These are phyloP conservation scores for Trichoderma sp. DNA, from an alignment of 2,329 filamentous ascomycete genomes.

Conservation along the genomic window DNA sequence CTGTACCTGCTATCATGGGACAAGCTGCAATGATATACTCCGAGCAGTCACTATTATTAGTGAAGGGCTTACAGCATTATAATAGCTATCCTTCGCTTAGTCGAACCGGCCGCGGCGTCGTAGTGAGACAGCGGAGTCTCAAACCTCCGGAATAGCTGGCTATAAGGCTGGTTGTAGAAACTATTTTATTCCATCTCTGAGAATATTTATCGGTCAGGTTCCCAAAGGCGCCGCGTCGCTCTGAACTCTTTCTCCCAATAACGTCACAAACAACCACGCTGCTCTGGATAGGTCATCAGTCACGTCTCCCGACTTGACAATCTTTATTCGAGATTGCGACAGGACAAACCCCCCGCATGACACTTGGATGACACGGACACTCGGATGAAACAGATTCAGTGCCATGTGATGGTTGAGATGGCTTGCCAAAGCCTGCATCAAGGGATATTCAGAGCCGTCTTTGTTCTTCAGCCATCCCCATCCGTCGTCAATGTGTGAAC, in stretches of 20 bases:
- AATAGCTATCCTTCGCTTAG: too few relatives aligned
- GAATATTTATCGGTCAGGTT: neutral
- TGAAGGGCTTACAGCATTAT: neutral
- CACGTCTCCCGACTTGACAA: slow-evolving; percentile 42
- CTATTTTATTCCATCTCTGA: neutral
- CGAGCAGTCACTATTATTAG: neutral
- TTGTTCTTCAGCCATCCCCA: slow-evolving; percentile 52
- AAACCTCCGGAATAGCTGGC: neutral
- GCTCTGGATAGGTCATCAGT: slow-evolving; percentile 41
- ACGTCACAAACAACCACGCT: slow-evolving; percentile 46
- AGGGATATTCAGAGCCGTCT: slow-evolving; percentile 42
- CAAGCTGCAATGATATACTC: neutral
- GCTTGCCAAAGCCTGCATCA: slow-evolving; percentile 53
- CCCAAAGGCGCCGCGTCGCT: slow-evolving; percentile 32
- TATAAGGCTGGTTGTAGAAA: neutral
- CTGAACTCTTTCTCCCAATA: slow-evolving; percentile 42
- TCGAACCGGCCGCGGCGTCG: too few relatives aligned
- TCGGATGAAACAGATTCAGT: slow-evolving; percentile 59
- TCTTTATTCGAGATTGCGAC: slow-evolving; percentile 56
- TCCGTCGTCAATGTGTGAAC: slow-evolving; percentile 54
- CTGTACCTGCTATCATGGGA: too few relatives aligned
- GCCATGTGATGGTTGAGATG: slow-evolving; percentile 59
- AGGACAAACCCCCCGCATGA: slow-evolving; percentile 61
- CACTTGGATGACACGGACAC: slow-evolving; percentile 57
- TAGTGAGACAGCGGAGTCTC: neutral